Conservation (phyloP, 106 monocot species). For the Allium cepa region DNA sequence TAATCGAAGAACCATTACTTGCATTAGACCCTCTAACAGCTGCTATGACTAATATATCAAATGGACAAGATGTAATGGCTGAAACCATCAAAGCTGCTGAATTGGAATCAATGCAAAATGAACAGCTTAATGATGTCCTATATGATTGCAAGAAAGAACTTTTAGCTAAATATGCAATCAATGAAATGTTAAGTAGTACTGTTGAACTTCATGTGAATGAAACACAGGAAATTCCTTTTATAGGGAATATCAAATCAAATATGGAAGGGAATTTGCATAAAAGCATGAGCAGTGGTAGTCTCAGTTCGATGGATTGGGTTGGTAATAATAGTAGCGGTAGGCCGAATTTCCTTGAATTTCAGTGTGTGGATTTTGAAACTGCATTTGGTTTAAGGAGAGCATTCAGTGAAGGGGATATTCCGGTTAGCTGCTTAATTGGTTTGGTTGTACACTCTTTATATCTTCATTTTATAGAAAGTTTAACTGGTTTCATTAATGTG, state of each 20-base stretch:
- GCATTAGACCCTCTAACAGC: constrained; percentile 26
- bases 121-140: constrained; percentile 31
- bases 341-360: constrained; percentile 30
- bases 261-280: constrained; percentile 33
- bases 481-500: not conserved
- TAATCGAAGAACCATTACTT: constrained; percentile 35
- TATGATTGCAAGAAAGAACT: constrained; percentile 60
- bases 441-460: not conserved
- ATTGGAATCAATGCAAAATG: constrained; percentile 21
- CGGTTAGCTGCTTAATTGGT: constrained; percentile 18
- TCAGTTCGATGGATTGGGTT: constrained; percentile 40
- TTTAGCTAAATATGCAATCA: constrained; percentile 18
- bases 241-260: constrained; percentile 11
- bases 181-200: constrained; percentile 14
- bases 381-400: constrained; percentile 32
- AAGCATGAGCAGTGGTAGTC: constrained; percentile 53
- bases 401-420: constrained; percentile 46
- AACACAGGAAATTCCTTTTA: constrained; percentile 17
- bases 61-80: constrained; percentile 23
- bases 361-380: constrained; percentile 26
- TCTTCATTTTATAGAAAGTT: not conserved
- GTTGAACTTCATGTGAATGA: constrained; percentile 19
- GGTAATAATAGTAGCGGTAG: constrained; percentile 6
- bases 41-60: constrained; percentile 33
- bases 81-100: constrained; percentile 24